Base-by-base conservation (phyloP, 2,329 filamentous ascomycete genomes). In the Arthrobotrys pseudoclavata region DNA sequence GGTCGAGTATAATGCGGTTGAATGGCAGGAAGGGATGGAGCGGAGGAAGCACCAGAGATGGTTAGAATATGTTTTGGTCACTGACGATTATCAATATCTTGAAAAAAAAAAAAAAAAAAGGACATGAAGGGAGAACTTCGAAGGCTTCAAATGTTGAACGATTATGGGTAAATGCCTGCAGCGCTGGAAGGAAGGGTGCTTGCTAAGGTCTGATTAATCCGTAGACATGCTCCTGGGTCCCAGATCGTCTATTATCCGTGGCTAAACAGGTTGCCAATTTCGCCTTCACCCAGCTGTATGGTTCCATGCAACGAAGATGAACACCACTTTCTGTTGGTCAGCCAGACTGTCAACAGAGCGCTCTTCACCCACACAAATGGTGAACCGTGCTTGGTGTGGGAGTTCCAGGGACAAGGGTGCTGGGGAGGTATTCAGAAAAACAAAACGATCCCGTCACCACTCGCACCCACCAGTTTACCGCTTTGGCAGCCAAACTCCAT, bases 351-450 rank as follows among this genome's bases (percentile, higher is more conserved):
- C 47, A 48, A 66, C 47, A 34, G 42, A 52, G 53, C 55, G 50
- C n/a, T 20, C n/a, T 60, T 45, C 68, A 55, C 66, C 74, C 74
- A 77, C 74, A 18, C 67, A 71, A 68, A 71, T 48, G 47, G 52
- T 77, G 74, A 67, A 67, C 61, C 67, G 61, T 77, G 74, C 74
- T 77, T 77, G 74, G 74, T 77, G 74, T 77, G 74, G 74, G 74
- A 77, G 67, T 77, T 77, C 74, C 74, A 77, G 61, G 57, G 22
- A 63, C 74, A 77, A 71, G 74, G 74, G 67, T 77, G 52, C 47
- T 55, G 61, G 60, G 55, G 63, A 47, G 74, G 34, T 48, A 47
- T 47, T 34, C 20, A 60, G 45, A 77, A 77, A 77, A 77, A 69
- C 67, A 77, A 76, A 77, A 68, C 66, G 61, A 63, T 62, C 66